phyloP scores from a whole-genome alignment of 148 eudicot genomes.

The Rhododendron kiyosumense region DNA sequence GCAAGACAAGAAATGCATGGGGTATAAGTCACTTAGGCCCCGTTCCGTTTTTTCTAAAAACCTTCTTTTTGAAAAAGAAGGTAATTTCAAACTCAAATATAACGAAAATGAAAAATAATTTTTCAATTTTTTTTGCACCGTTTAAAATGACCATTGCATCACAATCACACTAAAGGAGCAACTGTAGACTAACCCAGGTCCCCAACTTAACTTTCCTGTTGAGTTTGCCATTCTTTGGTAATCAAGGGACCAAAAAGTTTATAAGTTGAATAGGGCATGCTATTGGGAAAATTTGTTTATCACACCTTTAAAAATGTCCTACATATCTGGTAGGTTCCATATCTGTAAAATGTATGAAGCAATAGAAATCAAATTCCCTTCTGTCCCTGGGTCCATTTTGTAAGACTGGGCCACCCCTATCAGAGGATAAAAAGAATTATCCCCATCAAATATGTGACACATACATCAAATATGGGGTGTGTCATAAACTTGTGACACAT shows the following conservation, averaged over 20 bases:
- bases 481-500: background rate
- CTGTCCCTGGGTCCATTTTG: background rate
- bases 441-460: background rate
- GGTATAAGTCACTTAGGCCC: no score
- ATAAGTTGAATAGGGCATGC: background rate
- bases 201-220: background rate
- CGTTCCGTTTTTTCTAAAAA: no score
- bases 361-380: no score
- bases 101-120: no score
- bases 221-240: background rate
- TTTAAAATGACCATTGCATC: background rate
- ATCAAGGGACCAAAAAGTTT: background rate
- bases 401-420: background rate
- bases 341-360: background rate
- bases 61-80: no score
- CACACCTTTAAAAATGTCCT: background rate
- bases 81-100: no score
- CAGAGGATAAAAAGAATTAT: background rate
- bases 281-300: background rate
- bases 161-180: background rate
- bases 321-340: background rate
- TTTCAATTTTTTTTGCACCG: no score
- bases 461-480: background rate
- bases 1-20: no score
- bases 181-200: background rate